These are phyloP conservation scores for Rhizoctonia solani DNA, from an alignment of 1,284 basidiomycete species.

Conservation along the genomic window DNA sequence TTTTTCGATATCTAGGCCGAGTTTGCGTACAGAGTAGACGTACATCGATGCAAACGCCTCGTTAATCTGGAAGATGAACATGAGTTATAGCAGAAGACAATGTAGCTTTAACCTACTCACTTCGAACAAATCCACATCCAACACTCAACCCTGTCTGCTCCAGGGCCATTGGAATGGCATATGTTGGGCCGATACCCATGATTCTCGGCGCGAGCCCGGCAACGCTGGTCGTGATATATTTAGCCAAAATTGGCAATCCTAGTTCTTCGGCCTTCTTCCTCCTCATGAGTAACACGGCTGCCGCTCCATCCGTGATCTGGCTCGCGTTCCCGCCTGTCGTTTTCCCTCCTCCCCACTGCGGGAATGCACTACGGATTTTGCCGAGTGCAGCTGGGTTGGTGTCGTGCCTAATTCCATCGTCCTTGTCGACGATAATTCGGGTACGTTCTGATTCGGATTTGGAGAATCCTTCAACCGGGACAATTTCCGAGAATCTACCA, in stretches of 20 bases:
- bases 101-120: constrained; percentile 46
- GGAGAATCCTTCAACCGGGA: constrained; percentile 63
- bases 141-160: constrained; percentile 65
- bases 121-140: constrained; percentile 82
- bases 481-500: constrained; percentile 78
- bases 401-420: constrained; percentile 80
- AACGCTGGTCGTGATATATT: constrained; percentile 75
- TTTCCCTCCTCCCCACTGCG: constrained; percentile 77
- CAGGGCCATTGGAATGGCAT: constrained; percentile 72
- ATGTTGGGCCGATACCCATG: constrained; percentile 82
- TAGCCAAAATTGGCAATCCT: constrained; percentile 73
- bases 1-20: constrained; percentile 70
- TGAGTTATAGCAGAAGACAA: not conserved
- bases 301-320: constrained; percentile 86
- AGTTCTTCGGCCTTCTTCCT: constrained; percentile 80
- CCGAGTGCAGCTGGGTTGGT: constrained; percentile 70
- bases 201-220: constrained; percentile 75
- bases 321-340: constrained; percentile 91
- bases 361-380: constrained; percentile 78
- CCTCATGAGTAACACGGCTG: constrained; percentile 86
- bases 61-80: constrained; percentile 64
- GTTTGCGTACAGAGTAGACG: constrained; percentile 76
- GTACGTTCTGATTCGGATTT: constrained; percentile 47
- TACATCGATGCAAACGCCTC: constrained; percentile 91
- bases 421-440: constrained; percentile 65